Base-by-base conservation (phyloP, 257 asterid species). In the Lantana camara region DNA sequence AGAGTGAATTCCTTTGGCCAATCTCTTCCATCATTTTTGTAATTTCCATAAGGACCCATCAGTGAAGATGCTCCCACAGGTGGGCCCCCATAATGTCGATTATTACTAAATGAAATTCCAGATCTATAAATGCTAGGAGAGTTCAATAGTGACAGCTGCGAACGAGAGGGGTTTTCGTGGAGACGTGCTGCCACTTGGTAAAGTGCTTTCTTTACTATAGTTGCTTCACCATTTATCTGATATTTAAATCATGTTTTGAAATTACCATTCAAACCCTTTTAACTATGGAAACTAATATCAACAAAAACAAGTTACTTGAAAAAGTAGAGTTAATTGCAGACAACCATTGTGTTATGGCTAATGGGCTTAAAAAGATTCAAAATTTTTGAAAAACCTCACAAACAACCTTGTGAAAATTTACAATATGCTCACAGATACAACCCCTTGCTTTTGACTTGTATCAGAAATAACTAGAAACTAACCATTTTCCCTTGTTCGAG, bases 141-240 rank as follows among this genome's bases (percentile, higher is more conserved):
- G 47, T 84, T 82, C 77, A 92, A 65, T 14, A 92, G 79, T 34
- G 78, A 81, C 38, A 80, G 91, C 57, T 92, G 98, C 42, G 98
- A 83, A 49, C 91, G 78, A 3, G 98, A 92, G 42, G 98, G 98
- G 67, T 83, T 89, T 1, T 85, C 87, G 51, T 82, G 98, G 58
- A 92, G 83, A 54, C 88, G 78, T 62, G 75, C 63, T 27, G 96
- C 91, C 60, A 92, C 88, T 69, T 79, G 92, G 74, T 71, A 83
- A 48, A 92, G 91, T 21, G 97, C 97, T 22, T 79, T 70, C 76
- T 77, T 83, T 70, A 82, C 96, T 22, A 41, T 72, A 66, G 69
- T 47, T 15, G 79, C 74, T 68, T 89, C 97, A 47, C 98, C 98
- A 29, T 73, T 80, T 68, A 92, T 83, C 97, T 92, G 79, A 56